Evolutionary conservation across 331 rosid species (phyloP), one percentile per base, ranked within the genome.

Genomic region (Malus hybrid): DNA sequence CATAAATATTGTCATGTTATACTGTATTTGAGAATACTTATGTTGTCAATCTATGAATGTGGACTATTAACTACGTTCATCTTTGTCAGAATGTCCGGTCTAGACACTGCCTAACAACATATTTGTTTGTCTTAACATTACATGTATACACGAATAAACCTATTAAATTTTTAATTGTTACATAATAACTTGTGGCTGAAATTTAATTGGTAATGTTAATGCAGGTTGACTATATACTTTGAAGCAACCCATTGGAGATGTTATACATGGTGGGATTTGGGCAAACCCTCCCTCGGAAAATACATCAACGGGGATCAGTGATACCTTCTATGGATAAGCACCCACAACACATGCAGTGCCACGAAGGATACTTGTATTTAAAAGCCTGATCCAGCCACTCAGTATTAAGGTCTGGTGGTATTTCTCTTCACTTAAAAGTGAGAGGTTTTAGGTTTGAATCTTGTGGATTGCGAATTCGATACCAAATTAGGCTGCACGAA

Each of bases 181-280:
- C 60, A 55, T 19, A 7, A 7, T 55, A 19, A 19, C 5, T 55
- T 7, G 9, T 7, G 60, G 31, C 29, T 22, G 64, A 59, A 22
- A 59, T 20, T 22, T 59, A 59, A 4, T 59, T 59, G 60, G 60
- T 19, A 22, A 20, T 62, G 22, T 62, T 24, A 28, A 27, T 55
- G 61, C 72, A 80, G 73, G 84, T 70, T 63, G 80, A 75, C 36
- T 80, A 80, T 55, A 70, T 64, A 31, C 52, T 70, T 3, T 52
- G 84, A 42, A 65, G 48, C 27, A 80, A 80, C 18, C 84, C 77
- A 42, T n/a, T 52, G 32, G 63, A 28, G n/a, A 80, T 80, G 80
- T 75, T 77, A n/a, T 80, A 75, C 22, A 80, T 75, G 80, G 77
- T 64, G 11, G 84, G 80, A 29, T 70, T 48, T 56, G 65, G 84